A percentile compares a stretch with the other conserved stretches of the same genome.
These are phyloP conservation scores for Blepharisma japonicum DNA, from an alignment of 73 alveolate species.

Conservation along the genomic window DNA sequence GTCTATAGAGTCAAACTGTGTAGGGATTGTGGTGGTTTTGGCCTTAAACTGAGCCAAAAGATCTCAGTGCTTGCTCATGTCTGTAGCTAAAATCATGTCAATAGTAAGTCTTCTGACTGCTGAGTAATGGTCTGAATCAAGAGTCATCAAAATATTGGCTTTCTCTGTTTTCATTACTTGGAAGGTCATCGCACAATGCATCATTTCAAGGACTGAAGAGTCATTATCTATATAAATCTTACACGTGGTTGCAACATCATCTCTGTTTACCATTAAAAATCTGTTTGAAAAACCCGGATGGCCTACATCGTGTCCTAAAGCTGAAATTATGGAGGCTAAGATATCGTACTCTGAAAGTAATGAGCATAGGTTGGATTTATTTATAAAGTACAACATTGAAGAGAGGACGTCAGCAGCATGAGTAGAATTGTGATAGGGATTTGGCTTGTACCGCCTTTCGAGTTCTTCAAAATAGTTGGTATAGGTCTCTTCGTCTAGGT, in stretches of 20 bases:
- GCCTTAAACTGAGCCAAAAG: constrained; percentile 56
- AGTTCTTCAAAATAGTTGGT: background rate
- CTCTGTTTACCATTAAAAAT: constrained; percentile 39
- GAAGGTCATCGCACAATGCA: constrained; percentile 55
- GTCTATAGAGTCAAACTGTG: too few relatives aligned
- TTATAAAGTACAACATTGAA: too few relatives aligned
- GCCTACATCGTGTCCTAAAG: constrained; percentile 57
- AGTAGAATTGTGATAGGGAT: background rate
- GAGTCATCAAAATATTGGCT: constrained; percentile 41
- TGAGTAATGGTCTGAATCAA: constrained; percentile 35
- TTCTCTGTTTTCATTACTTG: constrained; percentile 44
- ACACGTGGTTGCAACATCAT: constrained; percentile 52
- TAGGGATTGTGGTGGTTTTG: constrained; percentile 39
- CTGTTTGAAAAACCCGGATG: constrained; percentile 51
- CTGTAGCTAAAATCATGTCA: constrained; percentile 55
- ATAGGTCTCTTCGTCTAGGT: background rate
- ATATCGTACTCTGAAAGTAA: constrained; percentile 34
- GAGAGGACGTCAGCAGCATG: background rate
- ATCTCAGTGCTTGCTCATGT: constrained; percentile 65
- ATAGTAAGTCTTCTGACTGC: constrained; percentile 53
- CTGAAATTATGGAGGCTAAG: constrained; percentile 43
- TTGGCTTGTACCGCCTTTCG: background rate
- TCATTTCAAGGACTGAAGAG: constrained; percentile 52
- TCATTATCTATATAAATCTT: constrained; percentile 39
- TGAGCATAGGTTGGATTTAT: background rate